Evolutionary conservation across 2,329 filamentous ascomycete genomes (phyloP).

Genomic region (Neurospora sp.): DNA sequence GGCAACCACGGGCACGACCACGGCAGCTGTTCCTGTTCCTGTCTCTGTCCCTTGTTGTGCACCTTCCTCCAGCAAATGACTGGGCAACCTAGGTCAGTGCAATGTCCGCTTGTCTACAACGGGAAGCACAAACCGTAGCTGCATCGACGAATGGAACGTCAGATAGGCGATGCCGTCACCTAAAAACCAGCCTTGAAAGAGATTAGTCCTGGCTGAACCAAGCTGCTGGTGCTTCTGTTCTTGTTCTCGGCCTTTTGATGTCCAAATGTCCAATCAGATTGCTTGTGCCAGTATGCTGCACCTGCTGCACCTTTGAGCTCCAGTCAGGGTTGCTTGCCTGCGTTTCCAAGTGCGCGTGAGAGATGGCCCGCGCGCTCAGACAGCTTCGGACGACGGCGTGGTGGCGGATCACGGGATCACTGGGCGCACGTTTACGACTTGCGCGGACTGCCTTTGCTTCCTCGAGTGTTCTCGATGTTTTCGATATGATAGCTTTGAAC

Average conservation of each 20-base stretch:
- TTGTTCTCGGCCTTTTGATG: background rate
- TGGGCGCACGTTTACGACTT: background rate
- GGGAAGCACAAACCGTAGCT: background rate
- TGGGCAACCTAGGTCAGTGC: background rate
- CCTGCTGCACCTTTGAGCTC: background rate
- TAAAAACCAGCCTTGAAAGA: background rate
- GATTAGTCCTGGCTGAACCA: background rate
- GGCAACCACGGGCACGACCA: background rate
- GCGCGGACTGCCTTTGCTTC: background rate
- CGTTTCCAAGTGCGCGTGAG: background rate
- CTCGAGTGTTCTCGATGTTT: background rate
- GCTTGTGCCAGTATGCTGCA: background rate
- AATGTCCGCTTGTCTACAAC: background rate
- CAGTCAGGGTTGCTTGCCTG: background rate
- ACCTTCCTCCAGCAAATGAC: background rate
- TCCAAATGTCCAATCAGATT: background rate
- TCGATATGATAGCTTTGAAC: background rate
- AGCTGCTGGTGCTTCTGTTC: background rate
- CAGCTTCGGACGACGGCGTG: background rate
- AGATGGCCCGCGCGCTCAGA: background rate
- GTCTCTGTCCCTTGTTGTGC: background rate
- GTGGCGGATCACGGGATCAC: background rate
- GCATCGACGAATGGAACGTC: background rate
- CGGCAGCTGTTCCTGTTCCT: background rate
- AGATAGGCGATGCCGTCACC: background rate